Evolutionary conservation across 345 rosid genomes (phyloP), one percentile per base, ranked within the genome.

Genomic region (Gossypium thurberi): DNA sequence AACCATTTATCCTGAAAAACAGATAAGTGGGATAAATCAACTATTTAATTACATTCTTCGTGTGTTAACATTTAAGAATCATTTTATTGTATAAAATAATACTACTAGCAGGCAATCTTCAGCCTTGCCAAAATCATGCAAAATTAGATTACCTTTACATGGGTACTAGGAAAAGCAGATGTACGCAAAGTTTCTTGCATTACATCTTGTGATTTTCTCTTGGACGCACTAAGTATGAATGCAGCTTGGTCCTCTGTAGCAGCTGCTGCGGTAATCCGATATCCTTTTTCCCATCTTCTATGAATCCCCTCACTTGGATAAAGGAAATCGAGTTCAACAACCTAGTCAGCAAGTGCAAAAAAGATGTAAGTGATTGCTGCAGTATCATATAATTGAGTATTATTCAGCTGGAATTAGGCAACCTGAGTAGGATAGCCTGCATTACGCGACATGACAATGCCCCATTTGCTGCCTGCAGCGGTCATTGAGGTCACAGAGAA

Each of bases 251-350:
- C 98, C 52, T 78, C 75, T 21, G 94, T 94, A 33, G 98, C 98
- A 56, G 98, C 98, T 63, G 92, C 85, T 65, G 98, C 80, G 57
- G 98, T 94, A 64, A 94, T 92, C 9, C 98, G 88, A 75, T 85
- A 94, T 64, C 98, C 98, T 42, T 60, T 61, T 55, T 92, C 95
- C 98, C 98, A 94, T 52, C 98, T 82, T 50, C 92, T 82, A 71
- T 94, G 98, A 74, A 94, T 88, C 23, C 98, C 98, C 77, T 94
- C 98, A 2, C 98, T 94, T 12, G 98, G 98, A 70, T 94, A 94
- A 57, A 94, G 90, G 78, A 94, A 92, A 83, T 94, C 98, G n/a
- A 94, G 91, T 81, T 94, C 98, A 61, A 90, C 96, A 0, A 94
- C 98, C 98, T 26, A 61, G 40, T 4, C 14, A 51, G 26, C 10